Conservation (phyloP, 768 basidiomycete species). For the Hysterangium stoloniferum region DNA sequence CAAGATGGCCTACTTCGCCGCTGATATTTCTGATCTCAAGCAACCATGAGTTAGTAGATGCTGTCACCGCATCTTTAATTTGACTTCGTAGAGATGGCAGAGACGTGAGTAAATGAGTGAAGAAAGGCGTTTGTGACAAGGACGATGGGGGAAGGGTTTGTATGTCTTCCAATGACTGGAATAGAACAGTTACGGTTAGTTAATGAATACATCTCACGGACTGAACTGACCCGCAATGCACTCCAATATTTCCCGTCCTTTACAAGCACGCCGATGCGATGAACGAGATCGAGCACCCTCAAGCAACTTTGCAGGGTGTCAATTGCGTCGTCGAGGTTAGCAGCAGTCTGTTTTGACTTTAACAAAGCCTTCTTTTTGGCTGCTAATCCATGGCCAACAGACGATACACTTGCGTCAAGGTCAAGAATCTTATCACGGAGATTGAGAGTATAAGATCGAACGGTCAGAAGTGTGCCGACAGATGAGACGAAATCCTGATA, state of each 20-base stretch:
- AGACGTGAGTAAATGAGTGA: conserved; percentile 84
- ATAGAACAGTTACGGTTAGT: conserved; percentile 19
- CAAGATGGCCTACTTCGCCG: conserved; percentile 75
- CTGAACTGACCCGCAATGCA: conserved; percentile 73
- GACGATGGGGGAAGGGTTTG: conserved; percentile 84
- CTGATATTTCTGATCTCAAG: conserved; percentile 89
- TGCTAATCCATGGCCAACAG: conserved; percentile 79
- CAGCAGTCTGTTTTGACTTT: conserved; percentile 86
- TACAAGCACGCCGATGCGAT: conserved; percentile 90
- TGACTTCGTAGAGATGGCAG: conserved; percentile 83
- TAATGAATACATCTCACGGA: conserved; percentile 17
- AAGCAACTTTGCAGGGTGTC: conserved; percentile 92
- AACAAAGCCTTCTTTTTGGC: conserved; percentile 90
- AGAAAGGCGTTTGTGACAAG: conserved; percentile 87
- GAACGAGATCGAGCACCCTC: conserved; percentile 85
- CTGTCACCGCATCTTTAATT: conserved; percentile 90
- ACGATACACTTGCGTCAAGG: conserved; percentile 80
- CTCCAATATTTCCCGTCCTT: conserved; percentile 94
- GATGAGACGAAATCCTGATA: conserved; percentile 98
- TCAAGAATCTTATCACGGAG: conserved; percentile 87
- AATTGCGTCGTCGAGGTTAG: conserved; percentile 93
- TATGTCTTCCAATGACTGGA: conserved; percentile 90
- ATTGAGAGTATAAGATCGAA: conserved; percentile 93
- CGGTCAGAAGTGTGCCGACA: conserved; percentile 91
- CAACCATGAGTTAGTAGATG: conserved; percentile 94